Evolutionary conservation across 345 rosid species (phyloP).

Genomic region (Melaleuca quinquenervia): DNA sequence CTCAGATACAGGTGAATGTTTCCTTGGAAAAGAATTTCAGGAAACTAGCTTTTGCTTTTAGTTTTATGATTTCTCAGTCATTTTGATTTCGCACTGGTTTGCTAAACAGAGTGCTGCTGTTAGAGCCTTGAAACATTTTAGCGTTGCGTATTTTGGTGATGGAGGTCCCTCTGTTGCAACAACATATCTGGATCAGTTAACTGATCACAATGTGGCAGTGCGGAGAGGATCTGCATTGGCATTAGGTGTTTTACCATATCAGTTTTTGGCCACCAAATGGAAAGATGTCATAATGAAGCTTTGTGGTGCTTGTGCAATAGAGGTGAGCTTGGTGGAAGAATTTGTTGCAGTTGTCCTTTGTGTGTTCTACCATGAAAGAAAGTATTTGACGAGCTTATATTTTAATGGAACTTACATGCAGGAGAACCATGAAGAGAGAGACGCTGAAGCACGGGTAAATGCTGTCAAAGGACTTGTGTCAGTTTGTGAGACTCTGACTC

Average conservation of each 20-base stretch:
- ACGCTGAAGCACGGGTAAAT: slow-evolving; percentile 93
- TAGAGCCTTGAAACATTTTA: slow-evolving; percentile 60
- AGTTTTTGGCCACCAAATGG: slow-evolving; percentile 52
- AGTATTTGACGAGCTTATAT: not conserved
- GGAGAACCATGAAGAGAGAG: slow-evolving; percentile 86
- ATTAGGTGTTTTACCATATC: slow-evolving; percentile 69
- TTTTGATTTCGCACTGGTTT: not conserved
- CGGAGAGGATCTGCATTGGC: slow-evolving; percentile 92
- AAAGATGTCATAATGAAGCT: slow-evolving; percentile 63
- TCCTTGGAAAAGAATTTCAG: slow-evolving; percentile 4
- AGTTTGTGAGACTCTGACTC: slow-evolving; percentile 73
- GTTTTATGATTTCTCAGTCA: not conserved
- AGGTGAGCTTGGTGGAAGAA: slow-evolving; percentile 31
- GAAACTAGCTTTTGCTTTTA: not conserved
- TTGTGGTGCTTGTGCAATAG: slow-evolving; percentile 59
- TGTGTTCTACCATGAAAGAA: not conserved
- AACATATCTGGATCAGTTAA: slow-evolving; percentile 49
- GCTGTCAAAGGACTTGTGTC: slow-evolving; percentile 84
- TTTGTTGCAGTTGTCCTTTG: not conserved
- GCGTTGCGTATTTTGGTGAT: slow-evolving; percentile 38
- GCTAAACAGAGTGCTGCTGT: slow-evolving; percentile 59
- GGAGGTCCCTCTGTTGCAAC: slow-evolving; percentile 29
- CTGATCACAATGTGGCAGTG: slow-evolving; percentile 74
- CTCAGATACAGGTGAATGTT: slow-evolving; percentile 76
- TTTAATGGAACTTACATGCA: slow-evolving; percentile 17